Percentiles rank a stretch among this genome's conserved stretches.
Evolutionary conservation across 305 asterid species (phyloP).

Genomic region (Ajuga reptans): DNA sequence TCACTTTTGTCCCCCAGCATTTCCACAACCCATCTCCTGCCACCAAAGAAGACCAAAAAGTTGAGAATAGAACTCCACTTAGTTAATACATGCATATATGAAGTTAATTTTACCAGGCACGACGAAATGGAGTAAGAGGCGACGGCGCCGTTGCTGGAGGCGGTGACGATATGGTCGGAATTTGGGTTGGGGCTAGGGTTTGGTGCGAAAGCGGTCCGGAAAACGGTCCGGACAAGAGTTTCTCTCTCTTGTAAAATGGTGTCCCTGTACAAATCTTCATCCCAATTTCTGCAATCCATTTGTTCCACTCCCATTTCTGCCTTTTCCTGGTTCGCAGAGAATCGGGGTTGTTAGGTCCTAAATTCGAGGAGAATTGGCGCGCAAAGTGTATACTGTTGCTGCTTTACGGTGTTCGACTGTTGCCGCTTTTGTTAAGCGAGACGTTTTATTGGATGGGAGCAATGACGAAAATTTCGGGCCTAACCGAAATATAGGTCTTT

Average conservation of each 20-base stretch:
- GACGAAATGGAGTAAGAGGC: slow-evolving; percentile 65
- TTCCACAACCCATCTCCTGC: slow-evolving; percentile 53
- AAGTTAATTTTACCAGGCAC: slow-evolving; percentile 45
- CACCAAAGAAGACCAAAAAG: background rate
- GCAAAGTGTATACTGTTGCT: no score
- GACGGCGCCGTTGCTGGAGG: slow-evolving; percentile 75
- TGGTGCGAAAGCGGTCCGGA: slow-evolving; percentile 71
- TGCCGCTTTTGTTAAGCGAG: no score
- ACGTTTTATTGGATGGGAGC: no score
- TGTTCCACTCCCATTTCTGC: slow-evolving; percentile 29
- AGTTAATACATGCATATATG: background rate
- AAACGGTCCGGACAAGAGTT: slow-evolving; percentile 53
- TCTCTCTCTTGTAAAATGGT: slow-evolving; percentile 56
- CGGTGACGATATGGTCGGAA: slow-evolving; percentile 55
- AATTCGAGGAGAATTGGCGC: no score
- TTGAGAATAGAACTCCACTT: background rate
- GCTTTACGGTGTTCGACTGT: no score
- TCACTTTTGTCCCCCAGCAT: slow-evolving; percentile 42
- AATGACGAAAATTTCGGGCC: no score
- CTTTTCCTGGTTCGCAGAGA: no score
- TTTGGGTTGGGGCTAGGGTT: slow-evolving; percentile 46
- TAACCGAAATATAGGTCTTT: no score
- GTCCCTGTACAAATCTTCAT: slow-evolving; percentile 60
- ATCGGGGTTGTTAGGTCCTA: no score
- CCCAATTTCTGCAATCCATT: slow-evolving; percentile 85